These are phyloP conservation scores for Sanguinoderma infundibulare DNA, from an alignment of 1,284 basidiomycete genomes.

Conservation along the genomic window DNA sequence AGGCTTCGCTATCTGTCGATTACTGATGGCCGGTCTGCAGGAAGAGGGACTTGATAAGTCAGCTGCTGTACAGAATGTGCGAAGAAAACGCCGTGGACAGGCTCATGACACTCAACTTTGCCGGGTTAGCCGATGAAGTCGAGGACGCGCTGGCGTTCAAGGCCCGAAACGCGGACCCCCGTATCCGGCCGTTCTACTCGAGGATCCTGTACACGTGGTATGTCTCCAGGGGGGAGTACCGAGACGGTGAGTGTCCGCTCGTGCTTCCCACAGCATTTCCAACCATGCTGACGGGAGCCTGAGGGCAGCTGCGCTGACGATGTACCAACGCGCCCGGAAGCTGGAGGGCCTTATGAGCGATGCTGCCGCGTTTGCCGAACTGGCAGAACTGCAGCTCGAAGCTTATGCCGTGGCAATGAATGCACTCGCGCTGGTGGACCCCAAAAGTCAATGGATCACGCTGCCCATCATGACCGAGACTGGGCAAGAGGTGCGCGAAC, in stretches of 20 bases:
- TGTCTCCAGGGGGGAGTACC: constrained; percentile 84
- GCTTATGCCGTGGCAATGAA: constrained; percentile 90
- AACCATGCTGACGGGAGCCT: constrained; percentile 4
- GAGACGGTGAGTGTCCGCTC: constrained; percentile 68
- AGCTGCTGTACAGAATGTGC: constrained; percentile 91
- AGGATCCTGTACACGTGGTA: constrained; percentile 96
- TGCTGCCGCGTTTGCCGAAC: constrained; percentile 55
- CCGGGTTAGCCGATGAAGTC: constrained; percentile 86
- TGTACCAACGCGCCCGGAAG: constrained; percentile 93
- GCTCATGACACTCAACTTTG: constrained; percentile 86
- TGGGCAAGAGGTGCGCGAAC: constrained; percentile 42
- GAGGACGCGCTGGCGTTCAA: constrained; percentile 93
- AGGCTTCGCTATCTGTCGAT: background rate
- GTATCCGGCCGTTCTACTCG: constrained; percentile 86
- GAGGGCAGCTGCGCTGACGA: constrained; percentile 84
- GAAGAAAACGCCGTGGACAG: constrained; percentile 83
- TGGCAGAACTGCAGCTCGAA: constrained; percentile 80
- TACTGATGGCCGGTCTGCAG: constrained; percentile 43
- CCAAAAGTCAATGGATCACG: constrained; percentile 85
- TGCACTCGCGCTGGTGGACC: constrained; percentile 82
- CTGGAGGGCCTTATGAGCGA: constrained; percentile 62
- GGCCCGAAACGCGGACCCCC: constrained; percentile 92
- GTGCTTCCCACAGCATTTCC: constrained; percentile 18
- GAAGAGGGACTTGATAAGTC: constrained; percentile 79
- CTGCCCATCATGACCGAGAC: constrained; percentile 54